These are phyloP conservation scores for Ogataea zsoltii DNA, from an alignment of 805 yeast species.

Conservation along the genomic window DNA sequence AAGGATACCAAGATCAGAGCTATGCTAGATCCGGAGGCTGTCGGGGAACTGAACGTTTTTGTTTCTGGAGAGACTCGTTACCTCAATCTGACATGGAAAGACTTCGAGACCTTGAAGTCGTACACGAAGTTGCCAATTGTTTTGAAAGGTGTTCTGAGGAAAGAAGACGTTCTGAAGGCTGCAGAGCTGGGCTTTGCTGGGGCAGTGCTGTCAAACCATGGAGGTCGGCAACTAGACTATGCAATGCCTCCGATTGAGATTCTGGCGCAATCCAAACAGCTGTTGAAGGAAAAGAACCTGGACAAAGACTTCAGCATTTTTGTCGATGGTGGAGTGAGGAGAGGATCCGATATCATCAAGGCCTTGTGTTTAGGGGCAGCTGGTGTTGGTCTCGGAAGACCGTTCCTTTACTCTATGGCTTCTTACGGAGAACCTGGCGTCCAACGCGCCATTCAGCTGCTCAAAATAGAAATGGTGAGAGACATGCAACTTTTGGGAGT, in stretches of 20 bases:
- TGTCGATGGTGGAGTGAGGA: slow-evolving; percentile 45
- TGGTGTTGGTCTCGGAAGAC: slow-evolving; percentile 71
- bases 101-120: slow-evolving; percentile 49
- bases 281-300: slow-evolving; percentile 42
- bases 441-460: slow-evolving; percentile 56
- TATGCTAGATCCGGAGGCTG: slow-evolving; percentile 42
- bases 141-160: slow-evolving; percentile 63
- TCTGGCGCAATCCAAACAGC: slow-evolving; percentile 53
- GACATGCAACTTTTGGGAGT: slow-evolving; percentile 71
- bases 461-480: slow-evolving; percentile 61
- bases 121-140: slow-evolving; percentile 47
- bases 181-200: slow-evolving; percentile 60
- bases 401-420: slow-evolving; percentile 76
- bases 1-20: slow-evolving; percentile 76
- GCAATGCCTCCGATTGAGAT: slow-evolving; percentile 62
- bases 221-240: slow-evolving; percentile 69
- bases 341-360: slow-evolving; percentile 45
- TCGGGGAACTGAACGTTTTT: slow-evolving; percentile 14
- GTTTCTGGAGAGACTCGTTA: slow-evolving; percentile 12
- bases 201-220: slow-evolving; percentile 68
- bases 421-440: slow-evolving; percentile 80
- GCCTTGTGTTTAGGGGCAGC: slow-evolving; percentile 45
- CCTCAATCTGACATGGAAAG: slow-evolving; percentile 52
- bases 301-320: slow-evolving; percentile 40
- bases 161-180: slow-evolving; percentile 62